Percentiles rank a stretch among this genome's conserved stretches.
Conservation (phyloP, 2,329 filamentous ascomycete species). For the Sporothrix luriei region DNA sequence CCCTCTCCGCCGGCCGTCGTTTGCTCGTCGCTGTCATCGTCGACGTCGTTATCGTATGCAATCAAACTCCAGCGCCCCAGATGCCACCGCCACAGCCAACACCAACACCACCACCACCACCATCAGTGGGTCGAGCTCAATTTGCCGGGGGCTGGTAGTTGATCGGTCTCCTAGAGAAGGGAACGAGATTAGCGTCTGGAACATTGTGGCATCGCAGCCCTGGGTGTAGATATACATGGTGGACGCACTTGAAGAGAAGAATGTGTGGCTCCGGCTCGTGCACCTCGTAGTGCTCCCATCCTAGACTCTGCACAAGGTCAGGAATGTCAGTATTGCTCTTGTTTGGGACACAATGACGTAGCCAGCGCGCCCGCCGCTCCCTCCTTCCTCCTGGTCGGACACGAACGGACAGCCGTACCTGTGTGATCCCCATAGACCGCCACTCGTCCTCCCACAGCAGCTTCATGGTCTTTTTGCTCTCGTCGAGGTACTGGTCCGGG, state of each 20-base stretch:
- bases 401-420: constrained; percentile 59
- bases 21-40: constrained; percentile 20
- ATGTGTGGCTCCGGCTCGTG: constrained; percentile 99
- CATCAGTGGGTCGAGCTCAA: background rate
- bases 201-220: background rate
- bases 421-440: constrained; percentile 94
- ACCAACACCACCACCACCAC: background rate
- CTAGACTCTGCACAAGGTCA: constrained; percentile 72
- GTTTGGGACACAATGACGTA: constrained; percentile 5
- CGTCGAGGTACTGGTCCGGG: constrained; percentile 68
- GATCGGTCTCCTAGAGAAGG: constrained; percentile 68
- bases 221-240: background rate
- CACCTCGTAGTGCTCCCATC: constrained; percentile 99
- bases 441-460: constrained; percentile 98
- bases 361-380: background rate
- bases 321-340: background rate
- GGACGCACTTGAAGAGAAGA: constrained; percentile 89
- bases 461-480: constrained; percentile 87
- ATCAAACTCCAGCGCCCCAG: background rate
- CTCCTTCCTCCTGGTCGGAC: background rate
- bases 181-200: constrained; percentile 18
- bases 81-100: too few relatives aligned
- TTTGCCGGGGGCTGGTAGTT: constrained; percentile 72
- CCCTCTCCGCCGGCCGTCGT: background rate
- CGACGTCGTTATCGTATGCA: constrained; percentile 25